Evolutionary conservation across 2,329 filamentous ascomycete genomes (phyloP), one percentile per base, ranked within the genome.

Genomic region (Arthrocladium fulminans): DNA sequence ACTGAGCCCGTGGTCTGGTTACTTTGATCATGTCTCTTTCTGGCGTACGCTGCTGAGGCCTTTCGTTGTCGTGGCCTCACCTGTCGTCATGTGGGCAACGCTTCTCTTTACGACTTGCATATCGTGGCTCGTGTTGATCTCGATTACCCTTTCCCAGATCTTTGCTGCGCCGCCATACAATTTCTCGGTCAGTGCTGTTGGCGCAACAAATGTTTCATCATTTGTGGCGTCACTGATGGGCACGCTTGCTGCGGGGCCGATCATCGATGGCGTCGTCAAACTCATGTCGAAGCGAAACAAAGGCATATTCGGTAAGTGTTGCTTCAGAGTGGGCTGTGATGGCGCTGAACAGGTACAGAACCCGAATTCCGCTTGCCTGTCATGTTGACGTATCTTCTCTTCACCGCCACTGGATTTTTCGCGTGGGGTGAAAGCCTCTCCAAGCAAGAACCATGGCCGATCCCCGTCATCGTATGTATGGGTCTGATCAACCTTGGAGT

Each of bases 351-450:
- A 22, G 6, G 12, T 15, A 66, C 76, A 47, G 77, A 80, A 60
- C 72, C 76, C 0, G 76, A 80, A 58, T 79, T 80, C 75, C 66
- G 76, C 34, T 54, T 80, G 45, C 71, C 72, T 0, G 70, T 76
- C 1, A 69, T 77, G 70, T 73, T 79, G 12, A 76, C 76, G 0
- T 80, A 79, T 55, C 68, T 79, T 1, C 55, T 74, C 25, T 70
- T 80, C 51, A 75, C 74, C 68, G 69, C 75, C 17, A 59, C 79
- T 65, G 77, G 77, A 3, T 80, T 80, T 57, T 72, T 80, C 29
- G 63, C 37, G 61, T 61, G 58, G 59, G 60, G 64, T 56, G 59
- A 64, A 53, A 59, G 61, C 2, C 54, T 61, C 10, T 50, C 55
- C 23, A 54, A 48, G 1, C 56, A 60, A 35, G 55, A 61, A 30